phyloP scores from a whole-genome alignment of 179 eudicot species.

The Carnegiea gigantea region DNA sequence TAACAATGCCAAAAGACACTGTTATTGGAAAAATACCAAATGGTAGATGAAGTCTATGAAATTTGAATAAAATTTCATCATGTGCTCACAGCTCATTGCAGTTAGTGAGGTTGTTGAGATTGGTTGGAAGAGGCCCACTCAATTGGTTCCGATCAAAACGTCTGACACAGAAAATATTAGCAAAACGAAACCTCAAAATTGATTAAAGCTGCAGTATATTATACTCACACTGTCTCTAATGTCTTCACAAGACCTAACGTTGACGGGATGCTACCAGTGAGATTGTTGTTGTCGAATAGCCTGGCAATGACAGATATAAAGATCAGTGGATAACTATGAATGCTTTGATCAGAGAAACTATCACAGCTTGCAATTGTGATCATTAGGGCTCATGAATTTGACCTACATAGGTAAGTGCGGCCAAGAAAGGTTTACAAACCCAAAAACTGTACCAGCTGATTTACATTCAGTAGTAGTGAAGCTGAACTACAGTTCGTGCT shows the following conservation, averaged over 20 bases:
- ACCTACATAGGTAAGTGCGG: no score
- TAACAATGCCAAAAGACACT: background rate
- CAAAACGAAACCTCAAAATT: conserved; percentile 7
- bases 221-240: conserved; percentile 79
- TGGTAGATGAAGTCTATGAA: background rate
- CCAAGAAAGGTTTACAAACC: no score
- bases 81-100: conserved; percentile 65
- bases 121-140: conserved; percentile 61
- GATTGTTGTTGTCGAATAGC: conserved; percentile 66
- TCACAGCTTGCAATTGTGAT: no score
- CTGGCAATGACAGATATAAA: conserved; percentile 40
- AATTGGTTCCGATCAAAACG: conserved; percentile 75
- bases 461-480: no score
- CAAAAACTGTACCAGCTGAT: no score
- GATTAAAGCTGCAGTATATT: background rate
- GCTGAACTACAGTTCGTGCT: no score
- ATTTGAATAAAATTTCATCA: conserved; percentile 1
- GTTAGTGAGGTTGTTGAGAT: conserved; percentile 56
- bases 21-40: background rate
- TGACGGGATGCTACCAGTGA: conserved; percentile 63
- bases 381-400: no score
- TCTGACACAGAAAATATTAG: conserved; percentile 45
- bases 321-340: conserved; percentile 5
- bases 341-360: no score
- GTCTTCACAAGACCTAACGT: conserved; percentile 55